Percentiles rank a stretch among this genome's conserved stretches.
Evolutionary conservation across 148 eudicot genomes (phyloP).

Genomic region (Rhododendron henanense): DNA sequence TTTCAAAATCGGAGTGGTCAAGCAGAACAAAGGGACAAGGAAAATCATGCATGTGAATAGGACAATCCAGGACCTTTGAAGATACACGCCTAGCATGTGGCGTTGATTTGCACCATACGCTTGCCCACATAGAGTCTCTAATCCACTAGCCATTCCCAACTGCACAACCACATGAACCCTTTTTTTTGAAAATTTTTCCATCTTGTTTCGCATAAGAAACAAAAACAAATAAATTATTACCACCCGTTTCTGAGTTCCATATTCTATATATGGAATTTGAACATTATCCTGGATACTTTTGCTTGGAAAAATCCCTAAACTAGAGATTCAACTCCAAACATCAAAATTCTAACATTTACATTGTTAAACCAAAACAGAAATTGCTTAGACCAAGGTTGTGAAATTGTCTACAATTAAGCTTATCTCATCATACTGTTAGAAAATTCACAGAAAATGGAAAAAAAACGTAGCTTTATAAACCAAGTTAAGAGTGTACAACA

Average conservation of each 20-base stretch:
- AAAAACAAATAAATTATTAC: background rate
- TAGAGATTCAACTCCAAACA: background rate
- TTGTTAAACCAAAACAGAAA: background rate
- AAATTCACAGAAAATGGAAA: background rate
- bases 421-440: background rate
- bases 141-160: constrained; percentile 38
- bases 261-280: background rate
- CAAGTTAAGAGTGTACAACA: background rate
- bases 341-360: background rate
- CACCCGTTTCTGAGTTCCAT: background rate
- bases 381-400: background rate
- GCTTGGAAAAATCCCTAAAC: background rate
- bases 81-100: constrained; percentile 32
- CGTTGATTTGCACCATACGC: constrained; percentile 35
- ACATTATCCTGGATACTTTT: background rate
- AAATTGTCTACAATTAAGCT: background rate
- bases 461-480: background rate
- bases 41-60: background rate
- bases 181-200: too few relatives aligned
- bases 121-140: constrained; percentile 46
- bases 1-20: background rate
- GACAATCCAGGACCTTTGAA: constrained; percentile 23
- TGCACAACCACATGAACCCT: constrained; percentile 8
- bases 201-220: background rate
- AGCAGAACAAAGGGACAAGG: background rate